Base-by-base conservation (phyloP, 768 basidiomycete species). In the Amanita pallidorosea region DNA sequence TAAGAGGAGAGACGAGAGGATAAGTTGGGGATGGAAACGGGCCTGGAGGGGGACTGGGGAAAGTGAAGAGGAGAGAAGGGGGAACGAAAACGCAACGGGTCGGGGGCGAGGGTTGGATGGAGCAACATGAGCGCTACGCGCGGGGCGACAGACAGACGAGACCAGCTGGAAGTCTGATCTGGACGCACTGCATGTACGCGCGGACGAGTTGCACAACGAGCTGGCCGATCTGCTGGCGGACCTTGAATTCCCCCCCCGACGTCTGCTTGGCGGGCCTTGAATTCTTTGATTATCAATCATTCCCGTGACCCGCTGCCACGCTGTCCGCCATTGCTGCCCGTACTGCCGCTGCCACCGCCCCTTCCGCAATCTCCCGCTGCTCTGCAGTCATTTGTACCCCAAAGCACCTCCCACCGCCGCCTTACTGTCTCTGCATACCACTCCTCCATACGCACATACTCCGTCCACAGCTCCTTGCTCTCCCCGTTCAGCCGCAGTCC, bases 391-490 rank as follows among this genome's bases (percentile, higher is more conserved):
- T 54, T 47, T 11, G 52, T 53, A 41, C 57, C 50, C 46, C 57
- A 51, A 95, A 70, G n/a, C 7, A 88, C 70, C 41, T 72, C 79
- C 90, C 89, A 92, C 47, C 92, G 73, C 55, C 87, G 69, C 35
- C 87, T 71, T 44, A 94, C 67, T 12, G 77, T 79, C 68, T 95
- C 91, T 7, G 90, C 70, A 64, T 89, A 95, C 2, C 82, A 81
- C 4, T 94, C 67, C 63, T 97, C 93, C 79, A 96, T 89, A 61
- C 82, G 82, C 55, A 91, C 80, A 61, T 93, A 95, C 65, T 94
- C 92, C 18, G 73, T 72, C 93, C 93, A 97, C 65, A 97, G 70
- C 51, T 83, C 81, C 29, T 76, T 64, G 55, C 80, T 87, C 47
- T 83, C 78, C 11, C 73, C 68, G 56, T 91, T 85, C 45, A 95